Percentiles rank a stretch among this genome's conserved stretches.
Conservation (phyloP, 768 basidiomycete genomes). For the Cystobasidium ongulense region DNA sequence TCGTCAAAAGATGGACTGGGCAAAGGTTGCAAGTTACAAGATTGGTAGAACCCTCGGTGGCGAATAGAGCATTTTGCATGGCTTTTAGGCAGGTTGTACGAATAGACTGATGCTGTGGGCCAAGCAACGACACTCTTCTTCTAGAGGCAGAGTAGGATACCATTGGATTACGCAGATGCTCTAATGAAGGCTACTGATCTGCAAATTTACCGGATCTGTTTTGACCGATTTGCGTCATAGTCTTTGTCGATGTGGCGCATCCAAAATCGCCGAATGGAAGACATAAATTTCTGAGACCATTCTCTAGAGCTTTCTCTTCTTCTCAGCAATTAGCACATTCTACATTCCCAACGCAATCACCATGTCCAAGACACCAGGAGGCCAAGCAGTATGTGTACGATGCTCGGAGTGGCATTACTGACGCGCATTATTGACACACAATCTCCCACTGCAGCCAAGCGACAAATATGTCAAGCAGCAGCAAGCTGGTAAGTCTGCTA, state of each 20-base stretch:
- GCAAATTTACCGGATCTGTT: background rate
- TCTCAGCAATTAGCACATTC: background rate
- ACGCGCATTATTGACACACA: background rate
- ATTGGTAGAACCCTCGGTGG: conserved; percentile 9
- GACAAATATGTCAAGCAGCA: conserved; percentile 27
- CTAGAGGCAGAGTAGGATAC: too few relatives aligned
- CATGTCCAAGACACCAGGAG: conserved; percentile 30
- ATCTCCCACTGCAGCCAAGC: conserved; percentile 5
- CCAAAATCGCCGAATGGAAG: too few relatives aligned
- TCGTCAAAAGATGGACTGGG: conserved; percentile 87
- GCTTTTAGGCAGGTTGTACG: too few relatives aligned
- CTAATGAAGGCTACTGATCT: background rate
- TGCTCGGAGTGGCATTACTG: background rate
- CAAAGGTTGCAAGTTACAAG: conserved; percentile 30
- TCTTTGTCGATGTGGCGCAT: too few relatives aligned
- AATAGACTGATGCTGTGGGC: too few relatives aligned
- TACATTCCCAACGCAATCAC: background rate
- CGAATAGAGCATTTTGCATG: background rate
- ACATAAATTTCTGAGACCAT: too few relatives aligned
- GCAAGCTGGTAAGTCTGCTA: background rate
- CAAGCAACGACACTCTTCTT: too few relatives aligned
- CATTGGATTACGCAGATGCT: too few relatives aligned
- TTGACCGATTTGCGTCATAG: too few relatives aligned
- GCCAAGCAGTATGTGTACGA: background rate
- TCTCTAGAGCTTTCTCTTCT: background rate